Base-by-base conservation (phyloP, 202 grass and related monocot species). In the Setaria italica region DNA sequence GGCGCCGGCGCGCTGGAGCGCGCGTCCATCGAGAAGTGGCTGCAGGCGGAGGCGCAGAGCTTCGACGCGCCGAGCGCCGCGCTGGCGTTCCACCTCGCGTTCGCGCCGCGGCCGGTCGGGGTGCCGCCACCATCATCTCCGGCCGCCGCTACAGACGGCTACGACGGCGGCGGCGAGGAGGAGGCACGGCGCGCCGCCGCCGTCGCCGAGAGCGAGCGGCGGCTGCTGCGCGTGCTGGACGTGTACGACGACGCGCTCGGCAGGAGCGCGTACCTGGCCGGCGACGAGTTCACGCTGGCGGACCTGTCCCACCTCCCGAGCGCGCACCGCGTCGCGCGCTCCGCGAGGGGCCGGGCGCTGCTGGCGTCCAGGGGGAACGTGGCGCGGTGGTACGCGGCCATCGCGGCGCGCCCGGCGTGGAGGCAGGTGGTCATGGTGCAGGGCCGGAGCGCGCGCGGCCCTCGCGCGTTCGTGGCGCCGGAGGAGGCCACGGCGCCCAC, bases 231-330 rank as follows among this genome's bases (percentile, higher is more conserved):
- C 33, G 83, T 95, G 41, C 80, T 95, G 25, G 84, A 85, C 55
- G 80, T 95, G 51, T 95, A 95, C 64, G 89, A 93, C 47, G 74
- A 67, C 21, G 80, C 69, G 78, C 91, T 95, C 25, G 78, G n/a
- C 8, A 16, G 84, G 62, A 89, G 32, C 56, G 62, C 83, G 51
- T 95, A 78, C 81, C 87, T 95, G 14, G 89, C 94, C 11, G 87
- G 90, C 67, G 91, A 86, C 33, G 83, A 91, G 66, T 93, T 95
- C 84, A 89, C 91, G 9, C 87, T 95, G 48, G 91, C 91, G 7
- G 94, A 95, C 81, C 84, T 95, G 72, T 88, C 84, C 16, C 93
- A 95, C 86, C 86, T 95, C 72, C 91, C 91, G 4, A 89, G 75
- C 81, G 13, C 87, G 42, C 84, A 95, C 76, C 76, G 71, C 77